Evolutionary conservation across 768 basidiomycete species (phyloP), one percentile per base, ranked within the genome.

Genomic region (Rhizopogon vulgaris): DNA sequence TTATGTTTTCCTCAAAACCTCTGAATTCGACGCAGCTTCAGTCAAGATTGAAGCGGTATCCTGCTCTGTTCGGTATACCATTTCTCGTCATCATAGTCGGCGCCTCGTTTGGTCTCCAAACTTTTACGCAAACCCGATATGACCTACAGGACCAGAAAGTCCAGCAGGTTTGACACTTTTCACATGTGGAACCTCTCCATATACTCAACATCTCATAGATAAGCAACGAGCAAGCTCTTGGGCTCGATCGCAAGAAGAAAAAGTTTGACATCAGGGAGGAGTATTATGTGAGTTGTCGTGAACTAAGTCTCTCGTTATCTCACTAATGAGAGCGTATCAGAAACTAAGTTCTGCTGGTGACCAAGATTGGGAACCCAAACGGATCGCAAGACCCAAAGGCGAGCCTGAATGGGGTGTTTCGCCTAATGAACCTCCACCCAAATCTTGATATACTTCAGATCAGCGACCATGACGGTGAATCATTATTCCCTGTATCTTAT

Each of bases 321-420:
- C 11, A 6, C 5, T 18, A 69, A 8, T 48, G 24, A 32, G 22
- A 15, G 30, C 38, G n/a, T 22, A 28, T 38, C 62, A 87, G 90
- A 83, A 84, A 58, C 69, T 91, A 58, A 85, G 77, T 60, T 77
- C 83, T 4, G 69, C 72, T 28, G 70, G 76, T 3, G 78, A 83
- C 48, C 80, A 86, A 52, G 81, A 90, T 3, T 95, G 90, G 87
- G 94, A 98, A 58, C 85, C 84, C 41, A 88, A 87, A 60, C 76
- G 94, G 37, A 90, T 96, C 32, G 76, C 77, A 28, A 75, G 94
- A 38, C 90, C 94, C 3, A 81, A 83, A 37, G 94, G 94, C 15
- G 70, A 91, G n/a, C 90, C 91, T 1, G 93, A 95, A 65, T 95
- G 92, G 94, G 94, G 94, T 51, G 84, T 90, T 22, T 80, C 88